Evolutionary conservation across 805 yeast genomes (phyloP), one percentile per base, ranked within the genome.

Genomic region (Grigorovia transvaalensis): DNA sequence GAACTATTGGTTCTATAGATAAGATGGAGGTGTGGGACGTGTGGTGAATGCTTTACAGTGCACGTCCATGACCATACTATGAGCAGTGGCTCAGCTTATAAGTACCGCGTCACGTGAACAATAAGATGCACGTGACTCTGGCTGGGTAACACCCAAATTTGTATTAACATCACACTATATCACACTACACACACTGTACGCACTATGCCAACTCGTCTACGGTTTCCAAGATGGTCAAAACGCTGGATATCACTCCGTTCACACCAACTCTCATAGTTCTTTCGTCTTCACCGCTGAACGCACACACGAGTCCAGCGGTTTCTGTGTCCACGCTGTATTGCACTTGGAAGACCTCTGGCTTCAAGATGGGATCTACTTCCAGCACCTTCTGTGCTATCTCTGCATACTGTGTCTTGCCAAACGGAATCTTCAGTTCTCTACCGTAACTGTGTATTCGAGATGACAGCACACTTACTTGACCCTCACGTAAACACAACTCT

Each of bases 181-280:
- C 27, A 23, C 27, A 23, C 27, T 33, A 33, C 38, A 11, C 38
- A 33, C 15, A 5, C 11, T 30, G 38, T 33, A 13, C 38, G 8
- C 38, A 11, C 38, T 33, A 33, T 33, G 38, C 42, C 42, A 38
- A n/a, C 17, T 38, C 42, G 52, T 87, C 95, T 57, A 88, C 71
- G 51, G 95, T 83, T 70, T 89, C 96, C 1, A 88, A 71, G 2
- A 85, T 77, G 0, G 93, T 82, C 60, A 84, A 84, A 51, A 88
- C 65, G 55, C 82, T 83, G 62, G 88, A 96, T 51, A 90, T 72
- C 17, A 85, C 77, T 56, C 84, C 84, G 66, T 88, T 88, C 18
- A 85, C 87, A 9, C 95, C 95, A 6, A 88, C 95, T 55, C 97
- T 72, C 49, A 89, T 75, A 7, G 82, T 82, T 45, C 96, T 71